Evolutionary conservation across 1,284 basidiomycete genomes (phyloP), one percentile per base, ranked within the genome.

Genomic region (Cryptococcus sp.): DNA sequence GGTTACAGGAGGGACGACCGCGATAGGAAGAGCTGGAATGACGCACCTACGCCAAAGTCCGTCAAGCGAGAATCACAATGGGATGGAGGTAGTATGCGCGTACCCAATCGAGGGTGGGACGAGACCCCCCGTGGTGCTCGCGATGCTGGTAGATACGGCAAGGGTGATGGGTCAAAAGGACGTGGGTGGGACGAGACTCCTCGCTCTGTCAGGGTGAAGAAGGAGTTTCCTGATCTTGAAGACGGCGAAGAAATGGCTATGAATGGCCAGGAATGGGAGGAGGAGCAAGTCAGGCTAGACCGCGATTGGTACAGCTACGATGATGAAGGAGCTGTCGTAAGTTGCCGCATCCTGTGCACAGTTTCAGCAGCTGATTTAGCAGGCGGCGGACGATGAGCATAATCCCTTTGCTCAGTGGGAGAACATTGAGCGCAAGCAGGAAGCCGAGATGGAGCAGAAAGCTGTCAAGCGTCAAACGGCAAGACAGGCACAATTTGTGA

Each of bases 371-470:
- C 25, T 45, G 41, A 46, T 34, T 25, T 14, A 57, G 0, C 59
- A 79, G 63, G 77, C 76, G 4, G 91, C 88, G 4, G 89, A 93
- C 55, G 88, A 91, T 47, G 92, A 91, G 57, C 86, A 90, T 70
- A 96, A 96, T 65, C 91, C 91, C 0, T 85, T 98, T 37, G 80
- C 91, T 0, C 89, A 94, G 61, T 98, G 94, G 70, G 88, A 91
- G 60, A 88, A 91, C 62, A 74, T 93, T 25, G 83, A 81, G 40
- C 66, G 78, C 3, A 73, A 83, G 42, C 87, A 88, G 66, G 82
- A 91, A 58, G 83, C 83, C 3, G 89, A 93, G 67, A 81, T 91
- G 65, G 83, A 85, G 22, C 83, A 79, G 25, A 91, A 91, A 72
- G 84, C 85, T 67, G 82, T 84, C 81, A 91, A 86, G 76, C 86